phyloP scores from a whole-genome alignment of 306 rosid species.

The Parietaria judaica region DNA sequence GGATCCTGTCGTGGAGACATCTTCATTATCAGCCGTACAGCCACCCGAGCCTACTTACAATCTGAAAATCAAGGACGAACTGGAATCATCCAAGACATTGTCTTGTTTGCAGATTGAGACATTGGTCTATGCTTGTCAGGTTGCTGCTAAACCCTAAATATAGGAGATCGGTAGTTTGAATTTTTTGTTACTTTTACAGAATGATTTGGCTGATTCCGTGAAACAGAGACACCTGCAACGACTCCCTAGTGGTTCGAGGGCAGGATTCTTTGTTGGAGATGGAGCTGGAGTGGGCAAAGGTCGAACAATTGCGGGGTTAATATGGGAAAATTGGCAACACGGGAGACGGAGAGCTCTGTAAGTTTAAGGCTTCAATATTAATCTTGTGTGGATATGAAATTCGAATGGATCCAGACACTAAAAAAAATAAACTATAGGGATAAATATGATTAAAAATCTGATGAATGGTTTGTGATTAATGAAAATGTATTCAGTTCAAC shows the following conservation, averaged over 20 bases:
- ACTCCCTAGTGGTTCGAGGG: slow-evolving; percentile 66
- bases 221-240: slow-evolving; percentile 90
- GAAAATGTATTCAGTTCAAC: no score
- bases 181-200: slow-evolving; percentile 16
- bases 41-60: slow-evolving; percentile 97
- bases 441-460: no score
- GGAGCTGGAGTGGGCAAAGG: slow-evolving; percentile 99
- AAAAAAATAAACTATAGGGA: no score
- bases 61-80: slow-evolving; percentile 54
- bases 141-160: slow-evolving; percentile 34
- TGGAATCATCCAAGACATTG: slow-evolving; percentile 60
- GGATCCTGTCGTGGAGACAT: slow-evolving; percentile 95
- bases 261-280: slow-evolving; percentile 92
- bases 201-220: slow-evolving; percentile 30
- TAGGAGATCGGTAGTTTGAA: slow-evolving; percentile 15
- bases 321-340: slow-evolving; percentile 93
- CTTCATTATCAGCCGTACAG: slow-evolving; percentile 95
- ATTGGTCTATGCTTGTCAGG: slow-evolving; percentile 96
- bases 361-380: slow-evolving; percentile 32
- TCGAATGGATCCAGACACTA: no score
- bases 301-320: slow-evolving; percentile 90
- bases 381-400: neutral
- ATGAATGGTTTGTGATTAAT: neutral
- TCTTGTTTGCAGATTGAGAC: slow-evolving; percentile 99
- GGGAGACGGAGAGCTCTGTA: slow-evolving; percentile 85